Evolutionary conservation across 2,329 filamentous ascomycete species (phyloP), one percentile per base, ranked within the genome.

Genomic region (Domatiomyces globalis): DNA sequence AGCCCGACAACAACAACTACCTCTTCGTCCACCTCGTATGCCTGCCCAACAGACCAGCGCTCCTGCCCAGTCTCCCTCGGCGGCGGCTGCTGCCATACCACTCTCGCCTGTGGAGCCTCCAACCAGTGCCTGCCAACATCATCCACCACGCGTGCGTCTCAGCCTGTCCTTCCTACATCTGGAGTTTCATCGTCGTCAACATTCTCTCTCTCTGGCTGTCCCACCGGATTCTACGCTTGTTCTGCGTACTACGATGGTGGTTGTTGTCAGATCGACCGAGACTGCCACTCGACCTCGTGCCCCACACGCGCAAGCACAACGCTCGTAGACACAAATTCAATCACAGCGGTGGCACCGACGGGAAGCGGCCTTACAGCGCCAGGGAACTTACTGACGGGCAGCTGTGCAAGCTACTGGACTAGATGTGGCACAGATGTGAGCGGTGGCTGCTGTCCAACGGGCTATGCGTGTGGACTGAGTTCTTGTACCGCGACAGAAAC

Each of bases 141-240:
- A 7, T 45, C 43, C 6, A 39, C 33, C 33, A 39, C 33, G 15
- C 33, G 4, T 5, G 33, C 33, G 15, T 39, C 33, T 39, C 33
- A 39, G 33, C 33, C 33, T 39, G 33, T 39, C 5, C 33, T 39
- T 39, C 33, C 33, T 39, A 39, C 33, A 5, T 15, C 33, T 15
- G 33, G 10, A 15, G 10, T 15, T 15, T 25, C 45, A 17, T 33
- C 27, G 5, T 18, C 19, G 25, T 15, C 25, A 29, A 25, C 20
- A 15, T 33, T 33, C 2, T 22, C 20, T 9, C 20, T 62, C 15
- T 67, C 65, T 7, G 62, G 76, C 60, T 96, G 90, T 61, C 90
- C 90, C 0, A 89, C 83, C 0, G 89, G 89, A 2, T 96, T 89
- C 72, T 96, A 96, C 67, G 83, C 87, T 48, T 96, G 90, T 67